phyloP scores from a whole-genome alignment of 2,329 filamentous ascomycete species.

The Mycosphaerella sp. region DNA sequence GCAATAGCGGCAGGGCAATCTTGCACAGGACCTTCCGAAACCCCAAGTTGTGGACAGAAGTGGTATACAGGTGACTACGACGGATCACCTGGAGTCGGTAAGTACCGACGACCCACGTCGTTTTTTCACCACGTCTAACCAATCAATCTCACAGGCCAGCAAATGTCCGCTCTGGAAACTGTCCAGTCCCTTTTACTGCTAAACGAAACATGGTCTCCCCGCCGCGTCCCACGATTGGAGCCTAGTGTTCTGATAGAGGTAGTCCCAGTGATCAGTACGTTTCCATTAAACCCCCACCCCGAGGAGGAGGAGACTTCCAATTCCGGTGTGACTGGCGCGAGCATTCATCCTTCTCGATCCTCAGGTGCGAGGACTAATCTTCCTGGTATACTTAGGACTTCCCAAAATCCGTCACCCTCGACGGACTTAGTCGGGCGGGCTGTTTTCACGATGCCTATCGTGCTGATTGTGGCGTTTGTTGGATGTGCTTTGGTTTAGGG shows the following conservation, averaged over 20 bases:
- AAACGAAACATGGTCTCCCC: conserved; percentile 3
- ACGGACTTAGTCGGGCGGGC: background rate
- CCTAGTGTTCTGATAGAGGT: conserved; percentile 20
- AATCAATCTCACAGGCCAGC: conserved; percentile 32
- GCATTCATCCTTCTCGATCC: background rate
- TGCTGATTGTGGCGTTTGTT: background rate
- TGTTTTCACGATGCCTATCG: background rate
- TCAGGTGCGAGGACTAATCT: conserved; percentile 1
- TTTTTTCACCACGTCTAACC: background rate
- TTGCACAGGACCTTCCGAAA: conserved; percentile 39
- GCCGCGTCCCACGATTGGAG: conserved; percentile 12
- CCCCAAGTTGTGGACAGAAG: conserved; percentile 40
- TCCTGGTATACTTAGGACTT: background rate
- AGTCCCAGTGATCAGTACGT: conserved; percentile 21
- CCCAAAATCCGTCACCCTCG: background rate
- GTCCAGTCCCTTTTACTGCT: conserved; percentile 39
- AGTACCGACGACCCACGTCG: background rate
- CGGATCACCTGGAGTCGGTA: conserved; percentile 35
- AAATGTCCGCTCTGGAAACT: conserved; percentile 42
- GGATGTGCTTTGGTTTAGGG: background rate
- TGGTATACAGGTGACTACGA: conserved; percentile 43
- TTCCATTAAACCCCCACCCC: conserved; percentile 18
- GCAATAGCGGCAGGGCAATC: conserved; percentile 40
- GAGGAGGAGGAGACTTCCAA: conserved; percentile 14
- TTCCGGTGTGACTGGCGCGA: background rate